Base-by-base conservation (phyloP, 73 alveolate species). In the Paramecium bursaria region DNA sequence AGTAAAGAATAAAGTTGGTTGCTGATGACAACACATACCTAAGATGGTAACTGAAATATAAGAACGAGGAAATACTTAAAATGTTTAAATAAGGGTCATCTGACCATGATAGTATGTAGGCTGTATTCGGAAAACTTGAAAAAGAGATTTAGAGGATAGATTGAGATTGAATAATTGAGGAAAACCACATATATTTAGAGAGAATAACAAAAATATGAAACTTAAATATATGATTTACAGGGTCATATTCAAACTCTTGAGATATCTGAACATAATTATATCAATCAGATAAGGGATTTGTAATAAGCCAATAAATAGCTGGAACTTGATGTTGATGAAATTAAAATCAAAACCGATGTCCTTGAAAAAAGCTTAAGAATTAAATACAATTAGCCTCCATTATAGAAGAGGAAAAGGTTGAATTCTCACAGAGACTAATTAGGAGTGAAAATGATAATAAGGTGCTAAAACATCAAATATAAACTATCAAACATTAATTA, bases 131-230 rank as follows among this genome's bases (percentile, higher is more conserved):
- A 39, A 23, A 67, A 67, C 27, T 67, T 7, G 82, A 67, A 39
- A 67, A 67, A 14, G 82, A 67, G 82, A 67, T 44, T 21, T 67
- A 14, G 82, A 67, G 13, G 82, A 67, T 2, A 67, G 82, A 15
- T 39, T 67, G 9, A 15, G 82, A 67, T 67, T 67, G n/a, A 67
- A 21, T 67, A 47, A 67, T 39, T 67, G 82, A 67, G 7, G 82
- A 67, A 42, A 67, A 67, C n/a, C 14, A 57, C 22, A 67, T 67
- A 7, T 67, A 67, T 67, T 35, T 67, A 10, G 50, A 31, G 11
- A 67, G 44, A 67, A 39, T 67, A 15, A 67, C n/a, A 42, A 42
- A 30, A 42, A 21, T 67, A 67, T 67, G 82, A 67, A 67, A 19
- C 57, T 67, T 11, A 67, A 25, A 67, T 67, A 21, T 67, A 67